phyloP scores from a whole-genome alignment of 495 filamentous ascomycete species.

The Cercophora sp. region DNA sequence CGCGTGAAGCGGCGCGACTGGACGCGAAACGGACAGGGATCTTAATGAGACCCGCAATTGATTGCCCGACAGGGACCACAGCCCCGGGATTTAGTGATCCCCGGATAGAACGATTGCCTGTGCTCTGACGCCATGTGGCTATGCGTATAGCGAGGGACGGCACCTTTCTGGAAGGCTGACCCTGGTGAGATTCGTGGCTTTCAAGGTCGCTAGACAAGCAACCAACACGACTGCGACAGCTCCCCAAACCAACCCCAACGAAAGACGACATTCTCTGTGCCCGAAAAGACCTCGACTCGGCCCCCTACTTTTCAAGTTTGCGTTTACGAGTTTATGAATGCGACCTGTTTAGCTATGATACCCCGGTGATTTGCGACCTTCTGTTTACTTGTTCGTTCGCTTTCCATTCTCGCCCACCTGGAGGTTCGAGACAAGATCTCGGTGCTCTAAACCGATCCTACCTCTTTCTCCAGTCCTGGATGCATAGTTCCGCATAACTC shows the following conservation, averaged over 20 bases:
- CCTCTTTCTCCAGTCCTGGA: no score
- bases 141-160: no score
- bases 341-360: conserved; percentile 29
- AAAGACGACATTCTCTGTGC: background rate
- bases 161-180: background rate
- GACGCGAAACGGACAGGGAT: conserved; percentile 26
- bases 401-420: background rate
- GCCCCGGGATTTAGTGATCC: background rate
- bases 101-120: background rate
- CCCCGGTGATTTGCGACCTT: conserved; percentile 24
- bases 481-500: no score
- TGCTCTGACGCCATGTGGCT: no score
- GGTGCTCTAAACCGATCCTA: no score
- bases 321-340: background rate
- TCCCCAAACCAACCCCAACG: background rate
- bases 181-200: background rate
- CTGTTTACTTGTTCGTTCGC: background rate
- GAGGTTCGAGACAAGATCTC: no score
- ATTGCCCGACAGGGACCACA: background rate
- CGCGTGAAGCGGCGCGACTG: conserved; percentile 22
- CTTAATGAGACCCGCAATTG: conserved; percentile 22
- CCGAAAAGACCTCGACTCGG: background rate
- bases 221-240: background rate
- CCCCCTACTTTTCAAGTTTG: no score
- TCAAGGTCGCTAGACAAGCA: background rate